Base-by-base conservation (phyloP, 208 protist genomes). In the Trypanosoma platydactyli region DNA sequence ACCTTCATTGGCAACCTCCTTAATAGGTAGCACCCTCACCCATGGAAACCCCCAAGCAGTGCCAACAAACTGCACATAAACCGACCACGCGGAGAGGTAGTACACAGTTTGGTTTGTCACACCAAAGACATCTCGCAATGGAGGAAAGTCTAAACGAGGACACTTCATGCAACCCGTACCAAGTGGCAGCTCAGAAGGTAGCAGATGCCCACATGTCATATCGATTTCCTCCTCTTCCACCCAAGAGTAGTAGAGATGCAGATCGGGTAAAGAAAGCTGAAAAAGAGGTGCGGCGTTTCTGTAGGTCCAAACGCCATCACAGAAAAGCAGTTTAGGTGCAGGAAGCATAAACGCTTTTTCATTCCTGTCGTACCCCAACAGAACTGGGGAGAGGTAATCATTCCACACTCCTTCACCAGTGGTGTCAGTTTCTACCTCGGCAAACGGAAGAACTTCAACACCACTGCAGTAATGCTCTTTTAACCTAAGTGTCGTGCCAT, bases 41-140 rank as follows among this genome's bases (percentile, higher is more conserved):
- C 84, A 90, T 12, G 79, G 79, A 15, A 90, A 44, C 24, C 81
- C 84, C 56, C 72, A 76, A 1, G 81, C 81, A 6, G 76, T 67
- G 22, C 84, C 84, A 9, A 86, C 40, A 61, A 90, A 87, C 5
- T 78, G 61, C n/a, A 86, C 84, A 29, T 57, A 50, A 18, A 42
- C 20, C 20, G 50, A 67, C 64, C 52, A 61, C 40, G 24, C 27
- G 30, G 53, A 62, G 40, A 77, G 64, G 48, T 60, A 71, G 27
- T 74, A 71, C 22, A 64, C 52, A 1, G 25, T 18, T 13, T 67
- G 40, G 18, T 55, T 22, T 38, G 20, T 38, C 1, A 83, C 77
- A 64, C 51, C 64, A 54, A 79, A 83, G 12, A 77, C 66, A 15
- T 56, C 20, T 16, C 35, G 5, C 30, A 83, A 40, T 25, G 53